These are phyloP conservation scores for Lithospermum erythrorhizon DNA, from an alignment of 257 asterid species.

Conservation along the genomic window DNA sequence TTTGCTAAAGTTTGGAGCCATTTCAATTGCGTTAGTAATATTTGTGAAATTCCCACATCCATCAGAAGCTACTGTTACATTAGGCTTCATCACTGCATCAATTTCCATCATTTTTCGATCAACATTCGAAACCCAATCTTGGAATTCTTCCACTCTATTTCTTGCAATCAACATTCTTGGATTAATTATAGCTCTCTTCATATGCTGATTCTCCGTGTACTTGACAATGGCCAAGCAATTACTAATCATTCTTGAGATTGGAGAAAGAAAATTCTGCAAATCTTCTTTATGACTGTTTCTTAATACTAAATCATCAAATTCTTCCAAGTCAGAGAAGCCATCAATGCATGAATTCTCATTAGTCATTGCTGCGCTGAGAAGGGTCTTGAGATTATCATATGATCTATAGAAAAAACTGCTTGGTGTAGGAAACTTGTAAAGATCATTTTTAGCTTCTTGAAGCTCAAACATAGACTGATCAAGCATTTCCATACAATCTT, in stretches of 20 bases:
- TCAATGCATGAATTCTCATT: slow-evolving; percentile 59
- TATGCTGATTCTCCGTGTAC: slow-evolving; percentile 20
- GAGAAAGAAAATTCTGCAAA: slow-evolving; percentile 31
- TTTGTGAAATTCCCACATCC: slow-evolving; percentile 30
- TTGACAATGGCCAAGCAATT: slow-evolving; percentile 46
- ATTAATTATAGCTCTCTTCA: slow-evolving; percentile 18
- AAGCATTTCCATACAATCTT: slow-evolving; percentile 49
- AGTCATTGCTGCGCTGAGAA: slow-evolving; percentile 61
- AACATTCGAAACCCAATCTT: slow-evolving; percentile 9
- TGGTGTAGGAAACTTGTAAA: slow-evolving; percentile 18
- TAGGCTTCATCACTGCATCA: not conserved
- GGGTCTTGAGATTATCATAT: slow-evolving; percentile 40
- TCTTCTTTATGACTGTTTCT: slow-evolving; percentile 16
- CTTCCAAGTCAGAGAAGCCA: slow-evolving; percentile 48
- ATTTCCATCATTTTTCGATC: slow-evolving; percentile 13
- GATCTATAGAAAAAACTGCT: slow-evolving; percentile 15
- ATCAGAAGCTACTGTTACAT: slow-evolving; percentile 33
- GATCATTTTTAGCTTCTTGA: slow-evolving; percentile 22
- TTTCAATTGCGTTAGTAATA: slow-evolving; percentile 35
- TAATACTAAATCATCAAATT: slow-evolving; percentile 4
- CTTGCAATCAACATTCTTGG: slow-evolving; percentile 16
- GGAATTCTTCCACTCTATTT: slow-evolving; percentile 9
- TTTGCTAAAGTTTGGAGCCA: slow-evolving; percentile 35
- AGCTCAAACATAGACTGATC: slow-evolving; percentile 51
- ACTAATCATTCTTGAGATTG: slow-evolving; percentile 51